Base-by-base conservation (phyloP, 768 basidiomycete genomes). In the Termitomyces sp. region DNA sequence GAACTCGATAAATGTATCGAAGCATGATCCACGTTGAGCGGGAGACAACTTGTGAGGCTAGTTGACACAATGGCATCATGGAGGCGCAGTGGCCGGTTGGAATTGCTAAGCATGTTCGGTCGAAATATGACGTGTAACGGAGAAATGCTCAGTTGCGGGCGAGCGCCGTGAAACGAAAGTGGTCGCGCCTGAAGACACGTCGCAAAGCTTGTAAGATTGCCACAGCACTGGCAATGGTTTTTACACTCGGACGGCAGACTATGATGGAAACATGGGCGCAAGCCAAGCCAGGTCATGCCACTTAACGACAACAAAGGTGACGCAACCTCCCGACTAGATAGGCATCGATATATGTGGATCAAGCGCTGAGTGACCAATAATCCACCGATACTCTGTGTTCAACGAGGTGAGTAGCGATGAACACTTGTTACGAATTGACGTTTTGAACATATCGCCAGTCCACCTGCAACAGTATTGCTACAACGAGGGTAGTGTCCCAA, bases 41-140 rank as follows among this genome's bases (percentile, higher is more conserved):
- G 20, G 15, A 49, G 10, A 40, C 9, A 32, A n/a, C 32, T 10
- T 15, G 11, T 6, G 34, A 48, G 25, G 40, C 52, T 31, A 31
- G 7, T 14, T 37, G 50, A 38, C 38, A 8, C 12, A 8, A 29
- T 38, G 42, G 12, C 31, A 53, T 5, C 17, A 57, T 25, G 56
- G 50, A 43, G 17, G 25, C 20, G 17, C 31, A 54, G 38, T 17
- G 2, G 40, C n/a, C 15, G 43, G 20, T 34, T 31, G 40, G 7
- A 40, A 50, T 61, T 52, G 40, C 34, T 57, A 46, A 52, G 55
- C 46, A 11, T 29, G 37, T 42, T 61, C 49, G 55, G 56, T 48
- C 15, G 12, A n/a, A 42, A 31, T 42, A 8, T 29, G 12, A 56
- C 6, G 12, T 31, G 55, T 5, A 10, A 57, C 25, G 2, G 34